phyloP scores from a whole-genome alignment of 1,284 basidiomycete species.

The Peniophora sp. region DNA sequence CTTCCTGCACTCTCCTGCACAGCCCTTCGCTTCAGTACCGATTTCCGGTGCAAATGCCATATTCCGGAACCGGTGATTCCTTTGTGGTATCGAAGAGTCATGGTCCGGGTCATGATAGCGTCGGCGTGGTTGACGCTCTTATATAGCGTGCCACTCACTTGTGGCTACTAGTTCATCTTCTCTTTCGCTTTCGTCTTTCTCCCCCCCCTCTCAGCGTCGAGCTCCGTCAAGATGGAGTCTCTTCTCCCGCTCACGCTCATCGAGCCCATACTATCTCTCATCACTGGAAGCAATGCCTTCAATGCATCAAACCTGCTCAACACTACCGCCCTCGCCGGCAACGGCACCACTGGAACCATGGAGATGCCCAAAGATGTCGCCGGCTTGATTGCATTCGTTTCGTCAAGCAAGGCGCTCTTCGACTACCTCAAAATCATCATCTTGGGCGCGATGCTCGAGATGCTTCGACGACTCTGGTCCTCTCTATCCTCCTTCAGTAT shows the following conservation, averaged over 20 bases:
- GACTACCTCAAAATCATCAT: slow-evolving; percentile 60
- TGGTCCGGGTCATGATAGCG: neutral
- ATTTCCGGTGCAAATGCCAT: neutral
- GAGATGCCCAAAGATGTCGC: slow-evolving; percentile 16
- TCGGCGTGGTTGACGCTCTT: neutral
- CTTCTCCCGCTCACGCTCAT: neutral
- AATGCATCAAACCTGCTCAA: neutral
- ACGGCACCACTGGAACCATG: neutral
- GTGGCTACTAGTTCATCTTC: too few relatives aligned
- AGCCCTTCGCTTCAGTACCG: slow-evolving; percentile 3
- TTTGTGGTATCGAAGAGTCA: slow-evolving; percentile 9
- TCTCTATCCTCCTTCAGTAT: slow-evolving; percentile 34
- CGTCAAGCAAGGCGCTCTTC: slow-evolving; percentile 39
- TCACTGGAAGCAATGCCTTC: neutral
- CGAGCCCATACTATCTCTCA: neutral
- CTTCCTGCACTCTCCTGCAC: too few relatives aligned
- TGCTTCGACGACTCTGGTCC: slow-evolving; percentile 35
- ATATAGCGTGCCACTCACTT: too few relatives aligned
- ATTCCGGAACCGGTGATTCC: slow-evolving; percentile 4
- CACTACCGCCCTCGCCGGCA: neutral
- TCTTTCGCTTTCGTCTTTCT: too few relatives aligned
- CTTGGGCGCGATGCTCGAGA: slow-evolving; percentile 55
- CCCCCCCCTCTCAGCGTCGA: too few relatives aligned
- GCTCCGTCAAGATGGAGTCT: neutral
- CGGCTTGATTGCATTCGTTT: slow-evolving; percentile 32